These are phyloP conservation scores for Piromyces sp. DNA, from an alignment of 192 early-diverging fungal species.

Conservation along the genomic window DNA sequence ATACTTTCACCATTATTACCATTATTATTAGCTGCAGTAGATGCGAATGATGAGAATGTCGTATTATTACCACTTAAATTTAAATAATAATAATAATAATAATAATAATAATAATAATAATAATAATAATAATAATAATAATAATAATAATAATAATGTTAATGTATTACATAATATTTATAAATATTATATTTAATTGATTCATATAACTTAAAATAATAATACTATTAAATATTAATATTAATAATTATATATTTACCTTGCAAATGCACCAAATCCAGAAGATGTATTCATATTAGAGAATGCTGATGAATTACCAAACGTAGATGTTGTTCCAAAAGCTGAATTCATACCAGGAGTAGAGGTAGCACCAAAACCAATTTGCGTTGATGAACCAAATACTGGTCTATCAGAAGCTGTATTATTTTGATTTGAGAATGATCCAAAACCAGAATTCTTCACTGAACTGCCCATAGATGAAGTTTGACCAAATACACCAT, in stretches of 20 bases:
- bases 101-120: neutral
- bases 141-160: too few relatives aligned
- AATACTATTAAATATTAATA: too few relatives aligned
- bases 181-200: too few relatives aligned
- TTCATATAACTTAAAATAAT: too few relatives aligned
- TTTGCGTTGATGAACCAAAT: neutral
- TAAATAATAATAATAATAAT: neutral
- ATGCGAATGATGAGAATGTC: neutral
- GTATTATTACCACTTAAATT: neutral
- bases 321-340: neutral
- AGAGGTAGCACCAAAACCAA: neutral
- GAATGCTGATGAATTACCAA: neutral
- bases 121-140: too few relatives aligned
- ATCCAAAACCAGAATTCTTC: neutral
- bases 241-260: neutral
- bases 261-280: neutral
- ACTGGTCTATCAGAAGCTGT: neutral
- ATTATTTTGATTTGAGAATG: neutral
- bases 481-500: neutral
- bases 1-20: neutral
- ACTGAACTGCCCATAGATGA: neutral
- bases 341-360: neutral
- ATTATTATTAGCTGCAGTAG: neutral
- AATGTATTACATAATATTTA: too few relatives aligned
- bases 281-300: neutral